Evolutionary conservation across 192 early-diverging fungal species (phyloP).

Genomic region (Coemansia sp.): DNA sequence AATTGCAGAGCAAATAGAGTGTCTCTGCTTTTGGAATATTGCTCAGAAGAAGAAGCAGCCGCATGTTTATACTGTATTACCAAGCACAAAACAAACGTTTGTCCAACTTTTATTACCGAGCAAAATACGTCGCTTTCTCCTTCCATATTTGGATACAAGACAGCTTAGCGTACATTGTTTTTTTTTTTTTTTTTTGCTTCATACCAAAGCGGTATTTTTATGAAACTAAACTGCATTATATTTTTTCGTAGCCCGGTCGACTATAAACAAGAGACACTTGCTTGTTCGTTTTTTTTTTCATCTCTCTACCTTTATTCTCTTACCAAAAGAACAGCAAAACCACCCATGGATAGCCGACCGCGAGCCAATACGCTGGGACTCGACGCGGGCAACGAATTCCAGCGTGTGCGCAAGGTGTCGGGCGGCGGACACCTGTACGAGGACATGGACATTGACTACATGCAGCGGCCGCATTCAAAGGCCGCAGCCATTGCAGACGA

Average conservation of each 20-base stretch:
- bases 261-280: neutral
- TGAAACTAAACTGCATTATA: neutral
- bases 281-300: neutral
- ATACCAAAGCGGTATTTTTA: neutral
- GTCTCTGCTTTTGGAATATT: too few species aligned
- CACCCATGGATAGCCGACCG: conserved; percentile 18
- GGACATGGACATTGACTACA: conserved; percentile 10
- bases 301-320: too few species aligned
- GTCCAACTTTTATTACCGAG: too few species aligned
- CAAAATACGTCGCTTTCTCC: too few species aligned
- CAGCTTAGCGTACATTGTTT: neutral
- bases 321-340: neutral
- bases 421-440: conserved; percentile 20
- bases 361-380: conserved; percentile 46
- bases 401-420: conserved; percentile 26
- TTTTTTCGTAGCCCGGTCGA: neutral
- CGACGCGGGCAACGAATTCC: conserved; percentile 14
- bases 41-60: too few species aligned
- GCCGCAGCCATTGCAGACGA: conserved; percentile 18
- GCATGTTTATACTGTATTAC: neutral
- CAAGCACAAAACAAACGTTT: neutral
- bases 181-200: neutral
- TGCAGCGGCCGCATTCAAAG: conserved; percentile 19
- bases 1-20: too few species aligned
- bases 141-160: neutral